Conservation (phyloP, 2,329 filamentous ascomycete species). For the Penicillium aurantiogriseum region DNA sequence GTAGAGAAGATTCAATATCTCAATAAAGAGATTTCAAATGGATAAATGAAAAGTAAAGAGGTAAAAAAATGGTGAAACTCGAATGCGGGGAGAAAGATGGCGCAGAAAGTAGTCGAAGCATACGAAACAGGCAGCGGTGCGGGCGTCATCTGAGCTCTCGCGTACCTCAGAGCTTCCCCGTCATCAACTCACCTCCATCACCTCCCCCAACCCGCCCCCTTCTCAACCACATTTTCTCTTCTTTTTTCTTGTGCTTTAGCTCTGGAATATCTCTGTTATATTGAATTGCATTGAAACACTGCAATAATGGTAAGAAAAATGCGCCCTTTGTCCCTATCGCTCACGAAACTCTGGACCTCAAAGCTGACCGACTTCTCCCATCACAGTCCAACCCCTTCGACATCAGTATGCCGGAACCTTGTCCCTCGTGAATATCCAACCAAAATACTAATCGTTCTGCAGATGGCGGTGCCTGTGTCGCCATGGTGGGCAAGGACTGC, state of each 20-base stretch:
- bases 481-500: constrained; percentile 99
- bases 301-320: constrained; percentile 26
- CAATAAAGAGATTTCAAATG: neutral
- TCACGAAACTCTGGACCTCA: constrained; percentile 18
- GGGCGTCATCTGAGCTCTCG: constrained; percentile 36
- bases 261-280: constrained; percentile 7
- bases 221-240: constrained; percentile 15
- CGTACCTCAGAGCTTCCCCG: constrained; percentile 32
- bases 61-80: neutral
- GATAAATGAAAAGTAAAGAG: neutral
- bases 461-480: constrained; percentile 91
- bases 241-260: constrained; percentile 12
- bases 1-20: constrained; percentile 1
- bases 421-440: constrained; percentile 7
- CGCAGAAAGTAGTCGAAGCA: constrained; percentile 30
- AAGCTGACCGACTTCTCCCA: constrained; percentile 39
- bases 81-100: constrained; percentile 17
- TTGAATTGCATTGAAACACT: constrained; percentile 18
- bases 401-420: constrained; percentile 68
- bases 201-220: constrained; percentile 19
- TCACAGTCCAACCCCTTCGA: constrained; percentile 83
- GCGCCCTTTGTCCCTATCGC: constrained; percentile 14
- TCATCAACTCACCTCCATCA: constrained; percentile 25
- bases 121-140: constrained; percentile 32
- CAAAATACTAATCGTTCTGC: constrained; percentile 15